Conservation (phyloP, 148 eudicot genomes). For the Dysphania ambrosioides region DNA sequence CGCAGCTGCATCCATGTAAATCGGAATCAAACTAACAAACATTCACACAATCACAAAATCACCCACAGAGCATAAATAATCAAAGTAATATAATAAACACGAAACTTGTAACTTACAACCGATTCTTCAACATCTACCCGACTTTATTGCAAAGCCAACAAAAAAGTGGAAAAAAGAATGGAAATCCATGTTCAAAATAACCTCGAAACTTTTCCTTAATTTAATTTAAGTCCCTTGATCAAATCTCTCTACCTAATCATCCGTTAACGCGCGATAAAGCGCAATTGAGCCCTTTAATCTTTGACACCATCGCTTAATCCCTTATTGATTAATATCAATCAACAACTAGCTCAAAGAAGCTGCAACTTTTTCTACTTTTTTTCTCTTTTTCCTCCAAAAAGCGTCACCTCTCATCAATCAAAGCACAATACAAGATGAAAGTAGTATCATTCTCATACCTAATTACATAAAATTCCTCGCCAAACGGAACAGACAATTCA, state of each 20-base stretch:
- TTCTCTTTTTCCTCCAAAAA: background rate
- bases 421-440: background rate
- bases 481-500: background rate
- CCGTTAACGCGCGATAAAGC: background rate
- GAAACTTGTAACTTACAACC: background rate
- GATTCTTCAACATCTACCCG: background rate
- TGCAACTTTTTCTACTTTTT: constrained; percentile 5
- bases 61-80: background rate
- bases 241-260: background rate
- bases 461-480: background rate
- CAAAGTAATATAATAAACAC: background rate
- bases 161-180: background rate
- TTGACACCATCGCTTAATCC: background rate
- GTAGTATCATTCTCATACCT: background rate
- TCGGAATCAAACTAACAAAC: constrained; percentile 9
- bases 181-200: background rate
- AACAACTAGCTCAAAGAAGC: background rate
- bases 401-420: background rate
- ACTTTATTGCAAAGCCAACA: background rate
- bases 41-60: too few relatives aligned
- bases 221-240: background rate
- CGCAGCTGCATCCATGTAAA: constrained; percentile 80
- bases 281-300: background rate
- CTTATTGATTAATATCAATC: background rate
- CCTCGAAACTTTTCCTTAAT: background rate